Evolutionary conservation across 768 basidiomycete species (phyloP), one percentile per base, ranked within the genome.

Genomic region (Boletus subparvulus): DNA sequence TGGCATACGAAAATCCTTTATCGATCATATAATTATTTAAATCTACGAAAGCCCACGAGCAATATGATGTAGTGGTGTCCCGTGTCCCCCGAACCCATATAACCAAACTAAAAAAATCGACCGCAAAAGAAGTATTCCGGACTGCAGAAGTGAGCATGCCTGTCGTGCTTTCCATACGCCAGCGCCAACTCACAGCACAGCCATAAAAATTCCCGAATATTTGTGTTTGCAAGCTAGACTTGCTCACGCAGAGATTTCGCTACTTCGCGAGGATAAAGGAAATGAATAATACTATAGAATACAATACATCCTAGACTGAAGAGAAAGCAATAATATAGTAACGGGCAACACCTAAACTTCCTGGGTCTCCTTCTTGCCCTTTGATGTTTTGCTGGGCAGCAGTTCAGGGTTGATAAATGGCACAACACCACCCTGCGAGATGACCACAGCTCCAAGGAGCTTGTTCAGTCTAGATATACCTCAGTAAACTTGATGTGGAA

Each of bases 391-490:
- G 63, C 70, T 76, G 63, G 82, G 82, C 54, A 83, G 66, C 35
- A 83, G 77, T 64, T 74, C 81, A 50, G 79, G 71, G 63, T 79
- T 77, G 66, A 84, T 84, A 65, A 72, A 70, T 51, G 79, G 80
- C 26, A 80, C 74, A 43, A 81, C 81, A 75, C 84, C 83, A 74
- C 84, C 83, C 61, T 85, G 83, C 37, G 82, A 83, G 73, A 85
- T 85, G 69, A 82, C 77, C 54, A 85, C 84, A 61, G 69, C 69
- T 13, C 74, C 74, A 16, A 77, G 74, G 26, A 75, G 75, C 50
- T 61, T 75, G 64, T 74, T 75, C 55, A 78, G 69, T 49, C 73
- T 74, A 37, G 8, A 32, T 1, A 12, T 1, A 32, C 8, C 11
- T 60, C n/a, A 55, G 28, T 47, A n/a, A 54, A 32, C 1, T 13